Evolutionary conservation across 116 monocot species (phyloP), one percentile per base, ranked within the genome.

Genomic region (Iris pallida): DNA sequence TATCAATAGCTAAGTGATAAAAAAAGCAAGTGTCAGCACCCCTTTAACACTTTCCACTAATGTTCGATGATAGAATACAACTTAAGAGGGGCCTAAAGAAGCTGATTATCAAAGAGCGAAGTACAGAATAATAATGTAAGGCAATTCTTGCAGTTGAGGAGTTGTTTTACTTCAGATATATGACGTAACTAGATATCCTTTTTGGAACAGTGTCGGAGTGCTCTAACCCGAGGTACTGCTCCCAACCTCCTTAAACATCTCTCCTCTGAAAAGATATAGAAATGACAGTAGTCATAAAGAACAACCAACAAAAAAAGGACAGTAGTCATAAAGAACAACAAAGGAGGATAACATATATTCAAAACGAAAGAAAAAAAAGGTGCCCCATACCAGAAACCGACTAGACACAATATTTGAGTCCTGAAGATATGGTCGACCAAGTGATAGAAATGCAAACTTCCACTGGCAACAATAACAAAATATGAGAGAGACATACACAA

Each of bases 161-260:
- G n/a, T n/a, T n/a, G n/a, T n/a, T n/a, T n/a, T n/a, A n/a, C n/a
- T n/a, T n/a, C n/a, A n/a, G n/a, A n/a, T n/a, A n/a, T n/a, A n/a
- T n/a, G n/a, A n/a, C n/a, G n/a, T n/a, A n/a, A n/a, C n/a, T n/a
- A n/a, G n/a, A n/a, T n/a, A n/a, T n/a, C 68, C 93, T 82, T 85
- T 99, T 99, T 4, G 90, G 86, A 71, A 93, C 59, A 16, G 90
- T 90, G 71, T 99, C 99, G 46, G 88, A 77, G 64, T 99, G 99
- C 73, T 99, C 99, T 73, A 99, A 65, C 8, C 99, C 99, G 71
- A 99, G 93, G 72, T 99, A 99, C 60, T 99, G 99, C 64, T 99
- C 99, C 99, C 99, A 99, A 6, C 90, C 93, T 46, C 93, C 99
- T 72, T 99, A 99, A 44, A 90, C 88, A 81, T 99, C 93, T 86